Evolutionary conservation across 176 grass and related monocot genomes (phyloP), one percentile per base, ranked within the genome.

Genomic region (Raddia guianensis): DNA sequence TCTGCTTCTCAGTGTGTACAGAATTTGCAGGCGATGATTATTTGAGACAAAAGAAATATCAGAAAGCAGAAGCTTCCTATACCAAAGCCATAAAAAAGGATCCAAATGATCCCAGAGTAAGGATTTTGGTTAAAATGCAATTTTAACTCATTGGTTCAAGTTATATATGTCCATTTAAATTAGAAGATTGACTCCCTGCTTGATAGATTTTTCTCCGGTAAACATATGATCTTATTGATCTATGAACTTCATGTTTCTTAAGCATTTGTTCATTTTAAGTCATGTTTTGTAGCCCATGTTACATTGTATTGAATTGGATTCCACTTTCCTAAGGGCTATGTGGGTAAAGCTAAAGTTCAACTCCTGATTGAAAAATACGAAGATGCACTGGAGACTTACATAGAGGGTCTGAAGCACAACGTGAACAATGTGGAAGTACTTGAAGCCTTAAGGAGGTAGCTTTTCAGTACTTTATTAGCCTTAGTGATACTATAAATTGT

Each of bases 261-360:
- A 9, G 13, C 76, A 50, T 67, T 40, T 80, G 59, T 80, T 68
- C 33, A 21, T 8, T 51, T 44, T 67, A 58, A 67, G 20, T 2
- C 53, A 75, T 81, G 34, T 49, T 51, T 9, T 7, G 19, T 7
- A 19, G 14, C 15, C 47, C 40, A 47, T 63, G 51, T 75, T 79
- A 42, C 16, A 7, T 51, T 74, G 43, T 9, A 80, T 92, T 62
- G 90, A 81, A 12, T 37, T 92, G 46, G 80, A 92, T 86, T 80
- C 90, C n/a, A 80, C 80, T 49, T 92, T 89, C 67, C n/a, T 87
- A 92, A 89, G 47, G 80, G 90, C 76, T 87, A 92, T 54, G n/a
- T 82, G 14, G 49, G 80, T 64, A 89, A 92, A 86, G 86, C 86
- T 51, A 85, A 76, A 35, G 27, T 70, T 47, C 82, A 89, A 58